Evolutionary conservation across 345 rosid genomes (phyloP), one percentile per base, ranked within the genome.

Genomic region (Gossypium mustelinum): DNA sequence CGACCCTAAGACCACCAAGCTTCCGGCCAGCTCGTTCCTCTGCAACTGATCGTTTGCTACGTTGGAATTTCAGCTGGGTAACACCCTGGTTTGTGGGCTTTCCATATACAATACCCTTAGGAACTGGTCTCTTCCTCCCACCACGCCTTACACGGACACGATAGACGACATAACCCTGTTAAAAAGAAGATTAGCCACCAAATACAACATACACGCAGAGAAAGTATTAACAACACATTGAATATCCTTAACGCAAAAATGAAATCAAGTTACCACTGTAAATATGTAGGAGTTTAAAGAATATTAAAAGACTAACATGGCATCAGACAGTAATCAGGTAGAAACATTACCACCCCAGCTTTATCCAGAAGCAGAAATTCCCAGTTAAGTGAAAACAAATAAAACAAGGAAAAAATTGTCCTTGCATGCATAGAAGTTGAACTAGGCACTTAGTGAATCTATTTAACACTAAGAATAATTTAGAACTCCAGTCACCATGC

Each of bases 61-160:
- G 80, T 82, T 89, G 94, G 75, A 92, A 92, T 73, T 92, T 92
- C 82, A 92, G 87, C 52, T 90, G 94, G 16, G 97, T 92, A 12
- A 92, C 93, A 76, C 97, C 94, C 90, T 91, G 94, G 73, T 91
- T 91, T 3, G 94, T 91, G 47, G 97, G 94, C 73, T 91, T 91
- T 43, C 97, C 97, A 67, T 91, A 91, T n/a, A 91, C 97, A 66
- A 91, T 91, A 88, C 94, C 97, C 84, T 89, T 91, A 5, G 94
- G 87, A 67, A 92, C 94, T 1, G 92, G 97, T 80, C 97, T 88
- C 88, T 89, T 91, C 65, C 97, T 85, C 25, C 97, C 97, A 64
- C 97, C 97, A 74, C 97, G 94, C 54, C 97, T 90, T 0, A 92
- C 97, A 77, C 97, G 93, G 14, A 88, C 89, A 69, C 97, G 93